Evolutionary conservation across 345 rosid genomes (phyloP).

Genomic region (Arabidopsis suecica): DNA sequence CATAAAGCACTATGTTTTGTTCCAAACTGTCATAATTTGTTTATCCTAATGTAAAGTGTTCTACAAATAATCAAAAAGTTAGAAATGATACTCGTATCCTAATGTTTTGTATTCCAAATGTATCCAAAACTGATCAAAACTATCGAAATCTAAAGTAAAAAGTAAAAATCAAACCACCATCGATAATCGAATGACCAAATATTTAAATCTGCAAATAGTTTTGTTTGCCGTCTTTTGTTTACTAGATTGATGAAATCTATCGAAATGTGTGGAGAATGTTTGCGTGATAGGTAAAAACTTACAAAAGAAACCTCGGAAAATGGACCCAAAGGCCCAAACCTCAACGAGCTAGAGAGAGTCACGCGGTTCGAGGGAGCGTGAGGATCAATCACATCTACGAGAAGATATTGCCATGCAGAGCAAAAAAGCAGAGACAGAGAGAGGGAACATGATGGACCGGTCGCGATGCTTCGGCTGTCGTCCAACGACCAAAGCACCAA

Average conservation of each 20-base stretch:
- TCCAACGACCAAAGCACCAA: slow-evolving; percentile 51
- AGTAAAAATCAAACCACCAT: not conserved
- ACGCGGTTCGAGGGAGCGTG: slow-evolving; percentile 49
- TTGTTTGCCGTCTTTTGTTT: slow-evolving; percentile 1
- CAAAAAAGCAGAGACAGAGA: slow-evolving; percentile 30
- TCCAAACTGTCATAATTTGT: not conserved
- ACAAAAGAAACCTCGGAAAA: slow-evolving; percentile 40
- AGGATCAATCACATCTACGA: slow-evolving; percentile 44
- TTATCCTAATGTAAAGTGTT: not conserved
- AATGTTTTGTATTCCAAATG: not conserved
- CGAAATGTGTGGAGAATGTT: slow-evolving; percentile 32
- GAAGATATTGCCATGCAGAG: slow-evolving; percentile 61
- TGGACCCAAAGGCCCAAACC: slow-evolving; percentile 36
- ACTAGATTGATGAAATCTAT: slow-evolving; percentile 27
- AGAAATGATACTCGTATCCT: not conserved
- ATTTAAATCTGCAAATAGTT: not conserved
- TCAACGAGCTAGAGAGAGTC: slow-evolving; percentile 28
- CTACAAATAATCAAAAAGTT: no score
- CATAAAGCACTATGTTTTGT: not conserved
- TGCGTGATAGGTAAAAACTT: slow-evolving; percentile 24
- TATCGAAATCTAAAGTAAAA: not conserved
- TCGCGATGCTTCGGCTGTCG: slow-evolving; percentile 57
- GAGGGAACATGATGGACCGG: slow-evolving; percentile 56
- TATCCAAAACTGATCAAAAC: not conserved
- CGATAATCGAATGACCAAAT: not conserved